Evolutionary conservation across 495 filamentous ascomycete species (phyloP), one percentile per base, ranked within the genome.

Genomic region (Geopyxis carbonaria): DNA sequence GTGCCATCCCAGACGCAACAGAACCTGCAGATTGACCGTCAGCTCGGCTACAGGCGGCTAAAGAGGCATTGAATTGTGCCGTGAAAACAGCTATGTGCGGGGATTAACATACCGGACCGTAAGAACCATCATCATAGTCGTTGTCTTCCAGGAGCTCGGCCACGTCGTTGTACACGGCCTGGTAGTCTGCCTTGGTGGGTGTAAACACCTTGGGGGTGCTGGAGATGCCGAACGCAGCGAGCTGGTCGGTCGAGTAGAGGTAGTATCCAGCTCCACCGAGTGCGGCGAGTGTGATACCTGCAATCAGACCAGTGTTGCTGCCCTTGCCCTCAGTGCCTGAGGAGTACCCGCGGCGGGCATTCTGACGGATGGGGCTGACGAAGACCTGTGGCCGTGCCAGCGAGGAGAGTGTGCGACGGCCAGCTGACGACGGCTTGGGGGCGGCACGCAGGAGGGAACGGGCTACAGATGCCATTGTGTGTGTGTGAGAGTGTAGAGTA

Each of bases 71-170:
- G n/a, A 28, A 28, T 7, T 7, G n/a, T 28, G 7, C 25, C 25
- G 25, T 7, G 25, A 7, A 28, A 28, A 7, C 7, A 16, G 24
- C 19, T n/a, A n/a, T 6, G 10, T 5, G 16, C 5, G 34, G 34
- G 43, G 33, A 43, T 16, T 38, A 34, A 57, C 64, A 56, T 61
- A 70, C 86, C 22, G 89, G 89, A 40, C 82, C 89, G 56, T 92
- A 97, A 64, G 77, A 84, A 48, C 89, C 89, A 61, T 97, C 87
- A 57, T 94, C 89, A 55, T 94, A 94, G 43, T 93, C 83, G 45
- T 89, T 83, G 62, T 92, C 78, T 59, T 85, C 76, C 31, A 97
- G 64, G 22, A 64, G 62, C 50, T 65, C 60, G 25, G 89, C 84
- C 52, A 97, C 73, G 56, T 75, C 78, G 53, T 93, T 74, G 63